A percentile compares a stretch with the other conserved stretches of the same genome.
These are phyloP conservation scores for Helianthus tuberosus DNA, from an alignment of 129 eudicot species.

Conservation along the genomic window DNA sequence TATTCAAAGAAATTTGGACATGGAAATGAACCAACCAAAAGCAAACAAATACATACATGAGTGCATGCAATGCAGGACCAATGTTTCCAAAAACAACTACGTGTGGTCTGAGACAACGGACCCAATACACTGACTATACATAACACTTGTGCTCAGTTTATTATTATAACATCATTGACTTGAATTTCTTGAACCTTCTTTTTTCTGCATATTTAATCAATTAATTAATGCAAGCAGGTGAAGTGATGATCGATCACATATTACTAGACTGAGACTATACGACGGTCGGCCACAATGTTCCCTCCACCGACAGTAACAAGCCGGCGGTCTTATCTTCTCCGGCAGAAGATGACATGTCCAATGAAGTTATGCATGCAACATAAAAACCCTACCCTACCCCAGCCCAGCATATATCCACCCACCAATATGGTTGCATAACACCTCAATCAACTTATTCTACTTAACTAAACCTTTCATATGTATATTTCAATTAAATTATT, in stretches of 20 bases:
- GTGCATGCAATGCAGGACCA: no score
- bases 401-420: not conserved
- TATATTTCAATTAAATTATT: no score
- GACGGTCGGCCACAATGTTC: constrained; percentile 20
- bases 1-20: no score
- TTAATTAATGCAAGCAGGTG: not conserved
- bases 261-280: constrained; percentile 18
- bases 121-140: not conserved
- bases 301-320: not conserved
- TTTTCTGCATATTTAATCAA: not conserved
- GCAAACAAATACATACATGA: no score
- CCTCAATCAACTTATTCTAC: no score
- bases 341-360: constrained; percentile 14
- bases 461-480: no score
- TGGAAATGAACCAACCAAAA: no score
- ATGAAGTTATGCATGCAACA: not conserved
- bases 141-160: constrained; percentile 6
- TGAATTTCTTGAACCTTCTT: constrained; percentile 8
- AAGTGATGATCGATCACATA: constrained; percentile 1
- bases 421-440: no score
- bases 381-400: constrained; percentile 29
- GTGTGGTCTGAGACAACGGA: not conserved
- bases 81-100: not conserved
- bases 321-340: constrained; percentile 1
- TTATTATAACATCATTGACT: not conserved